These are phyloP conservation scores for Gossypium schwendimanii DNA, from an alignment of 441 rosid genomes.

Conservation along the genomic window DNA sequence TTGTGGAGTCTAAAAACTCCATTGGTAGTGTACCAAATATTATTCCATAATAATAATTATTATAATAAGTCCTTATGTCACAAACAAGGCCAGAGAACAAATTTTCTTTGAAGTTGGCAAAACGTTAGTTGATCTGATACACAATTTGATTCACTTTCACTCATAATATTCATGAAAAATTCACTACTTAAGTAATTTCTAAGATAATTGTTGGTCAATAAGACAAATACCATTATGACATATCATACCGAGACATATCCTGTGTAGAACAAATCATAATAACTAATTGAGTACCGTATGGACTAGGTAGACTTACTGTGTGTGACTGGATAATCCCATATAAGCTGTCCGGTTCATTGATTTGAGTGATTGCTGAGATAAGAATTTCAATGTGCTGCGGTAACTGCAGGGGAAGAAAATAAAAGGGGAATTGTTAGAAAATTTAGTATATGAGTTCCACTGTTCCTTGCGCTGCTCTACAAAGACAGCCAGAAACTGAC, in stretches of 20 bases:
- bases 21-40: too few species aligned
- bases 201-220: not conserved
- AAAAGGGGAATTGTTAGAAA: not conserved
- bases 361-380: slow-evolving; percentile 78
- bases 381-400: slow-evolving; percentile 79
- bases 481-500: not conserved
- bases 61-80: not conserved
- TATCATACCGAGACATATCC: too few species aligned
- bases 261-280: not conserved
- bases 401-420: slow-evolving; percentile 41
- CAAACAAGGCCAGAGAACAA: not conserved
- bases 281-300: slow-evolving; percentile 9
- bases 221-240: not conserved
- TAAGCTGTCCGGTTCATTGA: slow-evolving; percentile 94
- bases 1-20: too few species aligned
- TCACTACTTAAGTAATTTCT: not conserved
- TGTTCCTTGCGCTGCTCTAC: not conserved
- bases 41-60: too few species aligned
- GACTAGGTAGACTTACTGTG: slow-evolving; percentile 44
- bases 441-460: not conserved
- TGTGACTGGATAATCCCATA: slow-evolving; percentile 90
- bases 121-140: not conserved
- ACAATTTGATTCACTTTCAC: slow-evolving; percentile 4
- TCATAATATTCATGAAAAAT: not conserved
- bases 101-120: not conserved